A percentile compares a stretch with the other conserved stretches of the same genome.
phyloP scores from a whole-genome alignment of 192 early-diverging fungal species.

The Mortierella alpina region DNA sequence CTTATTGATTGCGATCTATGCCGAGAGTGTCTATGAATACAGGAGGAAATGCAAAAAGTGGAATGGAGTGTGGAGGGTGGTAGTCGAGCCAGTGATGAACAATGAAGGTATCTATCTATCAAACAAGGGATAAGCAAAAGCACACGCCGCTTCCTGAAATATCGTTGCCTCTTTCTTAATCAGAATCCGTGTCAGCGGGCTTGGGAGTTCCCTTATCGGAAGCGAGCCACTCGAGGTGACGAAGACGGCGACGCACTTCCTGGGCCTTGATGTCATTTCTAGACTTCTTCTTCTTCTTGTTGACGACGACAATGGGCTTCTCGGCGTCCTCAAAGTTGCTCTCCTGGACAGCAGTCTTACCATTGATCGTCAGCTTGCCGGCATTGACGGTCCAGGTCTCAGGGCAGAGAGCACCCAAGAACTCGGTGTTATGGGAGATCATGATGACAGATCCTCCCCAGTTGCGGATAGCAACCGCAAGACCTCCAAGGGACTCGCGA shows the following conservation, averaged over 20 bases:
- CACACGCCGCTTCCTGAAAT: background rate
- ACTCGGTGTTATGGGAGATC: conserved; percentile 87
- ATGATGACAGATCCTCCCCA: conserved; percentile 83
- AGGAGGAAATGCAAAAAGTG: no score
- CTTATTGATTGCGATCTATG: no score
- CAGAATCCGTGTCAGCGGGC: conserved; percentile 43
- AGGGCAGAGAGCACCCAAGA: conserved; percentile 76
- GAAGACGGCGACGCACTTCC: conserved; percentile 60
- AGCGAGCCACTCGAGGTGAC: conserved; percentile 65
- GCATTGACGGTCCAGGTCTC: conserved; percentile 80
- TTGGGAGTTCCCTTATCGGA: conserved; percentile 53
- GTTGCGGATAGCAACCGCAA: conserved; percentile 79
- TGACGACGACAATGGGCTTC: conserved; percentile 58
- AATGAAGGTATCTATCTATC: background rate
- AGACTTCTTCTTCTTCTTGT: conserved; percentile 70
- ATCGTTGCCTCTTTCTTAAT: conserved; percentile 25
- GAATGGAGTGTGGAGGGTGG: background rate
- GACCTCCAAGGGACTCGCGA: conserved; percentile 81
- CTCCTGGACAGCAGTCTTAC: conserved; percentile 57
- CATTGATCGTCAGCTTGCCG: conserved; percentile 60
- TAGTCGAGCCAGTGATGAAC: background rate
- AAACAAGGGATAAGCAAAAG: background rate
- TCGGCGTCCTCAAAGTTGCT: conserved; percentile 54
- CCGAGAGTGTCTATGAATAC: no score
- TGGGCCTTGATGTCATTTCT: conserved; percentile 64